Evolutionary conservation across 345 rosid genomes (phyloP).

Genomic region (Adansonia digitata): DNA sequence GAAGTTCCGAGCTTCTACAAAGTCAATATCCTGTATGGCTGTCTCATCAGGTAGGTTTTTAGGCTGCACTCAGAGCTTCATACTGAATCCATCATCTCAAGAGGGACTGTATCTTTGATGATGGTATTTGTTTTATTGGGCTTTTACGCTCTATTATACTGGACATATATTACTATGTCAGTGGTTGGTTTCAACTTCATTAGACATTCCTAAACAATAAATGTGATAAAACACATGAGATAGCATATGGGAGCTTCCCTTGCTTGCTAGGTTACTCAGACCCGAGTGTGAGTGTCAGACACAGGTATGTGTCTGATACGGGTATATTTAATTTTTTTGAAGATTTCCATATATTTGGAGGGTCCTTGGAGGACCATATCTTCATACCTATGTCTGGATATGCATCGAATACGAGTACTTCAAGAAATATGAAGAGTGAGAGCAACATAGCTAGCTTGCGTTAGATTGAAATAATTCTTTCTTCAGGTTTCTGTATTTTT

Average conservation of each 20-base stretch:
- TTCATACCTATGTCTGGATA: no score
- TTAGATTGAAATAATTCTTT: not conserved
- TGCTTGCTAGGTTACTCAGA: no score
- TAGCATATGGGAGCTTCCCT: not conserved
- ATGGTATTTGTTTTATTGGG: not conserved
- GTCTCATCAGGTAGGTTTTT: conserved; percentile 65
- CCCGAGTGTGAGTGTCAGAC: no score
- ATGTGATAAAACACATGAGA: not conserved
- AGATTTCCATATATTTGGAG: no score
- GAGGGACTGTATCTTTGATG: not conserved
- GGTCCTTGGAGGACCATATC: no score
- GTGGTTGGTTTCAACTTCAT: not conserved
- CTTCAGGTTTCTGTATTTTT: not conserved
- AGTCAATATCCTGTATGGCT: conserved; percentile 67
- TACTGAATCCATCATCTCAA: not conserved
- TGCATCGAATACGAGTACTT: no score
- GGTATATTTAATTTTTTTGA: no score
- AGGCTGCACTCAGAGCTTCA: not conserved
- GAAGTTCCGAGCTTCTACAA: conserved; percentile 72
- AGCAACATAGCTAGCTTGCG: no score
- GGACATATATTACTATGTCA: not conserved
- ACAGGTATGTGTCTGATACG: no score
- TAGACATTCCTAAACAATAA: not conserved
- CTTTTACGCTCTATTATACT: not conserved
- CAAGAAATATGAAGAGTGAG: no score